Conservation (phyloP, 2,329 filamentous ascomycete genomes). For the Fusarium nelsonii region DNA sequence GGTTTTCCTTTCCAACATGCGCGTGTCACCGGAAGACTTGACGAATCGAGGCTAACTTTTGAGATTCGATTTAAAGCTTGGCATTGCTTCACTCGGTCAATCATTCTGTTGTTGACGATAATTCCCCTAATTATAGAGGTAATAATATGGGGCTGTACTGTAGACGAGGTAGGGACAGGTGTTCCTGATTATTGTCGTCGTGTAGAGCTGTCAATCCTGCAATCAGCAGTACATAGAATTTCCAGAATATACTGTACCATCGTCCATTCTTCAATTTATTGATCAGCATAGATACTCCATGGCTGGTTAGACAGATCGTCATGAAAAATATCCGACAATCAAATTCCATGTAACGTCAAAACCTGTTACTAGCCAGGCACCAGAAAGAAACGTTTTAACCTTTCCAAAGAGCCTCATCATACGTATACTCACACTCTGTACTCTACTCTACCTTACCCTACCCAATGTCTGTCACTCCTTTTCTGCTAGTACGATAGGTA, state of each 20-base stretch:
- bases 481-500: neutral
- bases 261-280: neutral
- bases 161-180: neutral
- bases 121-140: neutral
- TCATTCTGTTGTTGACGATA: neutral
- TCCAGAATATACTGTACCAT: neutral
- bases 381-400: neutral
- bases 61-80: constrained; percentile 32
- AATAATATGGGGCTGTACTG: neutral
- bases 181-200: neutral
- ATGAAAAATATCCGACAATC: constrained; percentile 9
- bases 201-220: neutral
- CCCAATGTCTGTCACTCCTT: neutral
- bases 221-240: neutral
- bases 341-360: constrained; percentile 8
- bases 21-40: constrained; percentile 18
- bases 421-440: neutral
- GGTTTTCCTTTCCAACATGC: neutral
- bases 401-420: constrained; percentile 2
- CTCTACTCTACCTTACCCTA: neutral
- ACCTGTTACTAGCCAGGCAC: neutral
- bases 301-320: constrained; percentile 2
- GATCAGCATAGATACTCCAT: neutral
- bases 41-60: constrained; percentile 37
- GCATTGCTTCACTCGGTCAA: constrained; percentile 6